A percentile compares a stretch with the other conserved stretches of the same genome.
Evolutionary conservation across 2,329 filamentous ascomycete genomes (phyloP).

Genomic region (Colletotrichum orbiculare): DNA sequence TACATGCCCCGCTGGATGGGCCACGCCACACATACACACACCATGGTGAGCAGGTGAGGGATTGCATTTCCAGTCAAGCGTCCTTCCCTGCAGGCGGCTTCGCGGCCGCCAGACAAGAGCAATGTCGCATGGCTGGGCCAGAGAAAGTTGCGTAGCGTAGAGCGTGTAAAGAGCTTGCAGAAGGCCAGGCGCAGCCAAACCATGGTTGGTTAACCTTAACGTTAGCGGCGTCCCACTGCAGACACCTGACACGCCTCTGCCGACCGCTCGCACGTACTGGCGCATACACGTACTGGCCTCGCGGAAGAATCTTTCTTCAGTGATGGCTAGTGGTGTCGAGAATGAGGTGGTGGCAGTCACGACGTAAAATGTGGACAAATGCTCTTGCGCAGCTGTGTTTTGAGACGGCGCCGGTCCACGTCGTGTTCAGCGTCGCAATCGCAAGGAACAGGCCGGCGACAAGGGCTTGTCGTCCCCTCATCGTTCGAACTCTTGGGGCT

Average conservation of each 20-base stretch:
- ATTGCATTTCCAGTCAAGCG: constrained; percentile 5
- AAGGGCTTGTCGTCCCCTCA: constrained; percentile 30
- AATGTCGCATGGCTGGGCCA: constrained; percentile 1
- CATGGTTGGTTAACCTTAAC: constrained; percentile 36
- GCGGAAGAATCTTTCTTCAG: constrained; percentile 10
- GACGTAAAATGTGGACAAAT: not conserved
- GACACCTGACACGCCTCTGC: constrained; percentile 36
- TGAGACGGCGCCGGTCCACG: constrained; percentile 31
- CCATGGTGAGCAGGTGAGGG: constrained; percentile 8
- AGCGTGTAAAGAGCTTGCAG: constrained; percentile 16
- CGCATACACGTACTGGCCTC: constrained; percentile 10
- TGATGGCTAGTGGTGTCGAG: no score
- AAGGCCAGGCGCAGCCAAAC: constrained; percentile 25
- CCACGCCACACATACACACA: constrained; percentile 8
- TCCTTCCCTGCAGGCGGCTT: not conserved
- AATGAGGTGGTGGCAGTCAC: no score
- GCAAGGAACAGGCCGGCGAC: constrained; percentile 36
- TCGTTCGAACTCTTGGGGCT: constrained; percentile 36
- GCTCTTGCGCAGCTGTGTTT: constrained; percentile 2
- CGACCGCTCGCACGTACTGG: constrained; percentile 33
- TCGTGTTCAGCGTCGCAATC: constrained; percentile 24
- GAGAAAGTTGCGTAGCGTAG: constrained; percentile 8
- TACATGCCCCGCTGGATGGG: constrained; percentile 13
- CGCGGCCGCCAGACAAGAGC: not conserved
- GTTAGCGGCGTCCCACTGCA: constrained; percentile 32